These are phyloP conservation scores for Russula vinacea DNA, from an alignment of 768 basidiomycete species.

Conservation along the genomic window DNA sequence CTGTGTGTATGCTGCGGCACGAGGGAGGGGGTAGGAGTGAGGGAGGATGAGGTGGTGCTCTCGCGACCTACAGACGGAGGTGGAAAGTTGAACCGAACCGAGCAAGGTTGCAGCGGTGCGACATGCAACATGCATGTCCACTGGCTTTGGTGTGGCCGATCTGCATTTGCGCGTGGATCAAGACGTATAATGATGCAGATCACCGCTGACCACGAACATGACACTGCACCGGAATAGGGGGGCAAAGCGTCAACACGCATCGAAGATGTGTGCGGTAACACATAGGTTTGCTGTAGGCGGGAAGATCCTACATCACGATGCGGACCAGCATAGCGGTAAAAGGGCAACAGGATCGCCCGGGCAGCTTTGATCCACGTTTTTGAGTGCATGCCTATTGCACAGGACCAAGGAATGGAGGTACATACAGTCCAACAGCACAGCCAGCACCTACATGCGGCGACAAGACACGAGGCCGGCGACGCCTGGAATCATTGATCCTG, in stretches of 20 bases:
- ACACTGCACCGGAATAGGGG: not conserved
- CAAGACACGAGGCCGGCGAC: constrained; percentile 19
- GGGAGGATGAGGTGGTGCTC: not conserved
- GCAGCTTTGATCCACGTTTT: constrained; percentile 23
- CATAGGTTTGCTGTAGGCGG: constrained; percentile 1
- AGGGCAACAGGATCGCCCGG: not conserved
- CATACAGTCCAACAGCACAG: constrained; percentile 8
- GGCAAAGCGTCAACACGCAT: not conserved
- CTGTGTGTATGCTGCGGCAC: not conserved
- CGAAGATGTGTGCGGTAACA: not conserved
- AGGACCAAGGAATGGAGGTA: not conserved
- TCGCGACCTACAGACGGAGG: not conserved
- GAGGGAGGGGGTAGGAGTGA: not conserved
- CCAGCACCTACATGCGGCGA: constrained; percentile 19
- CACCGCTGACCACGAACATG: not conserved
- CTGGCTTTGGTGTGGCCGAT: not conserved
- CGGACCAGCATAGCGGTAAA: not conserved
- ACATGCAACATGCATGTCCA: not conserved
- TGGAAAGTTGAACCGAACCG: not conserved
- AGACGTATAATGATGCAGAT: not conserved
- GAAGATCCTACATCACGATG: not conserved
- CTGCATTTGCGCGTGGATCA: constrained; percentile 1
- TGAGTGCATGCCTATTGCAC: constrained; percentile 14
- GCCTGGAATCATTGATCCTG: too few species aligned
- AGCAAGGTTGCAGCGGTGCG: not conserved